Conservation (phyloP, 164 flowering plant genomes). For the Amborella trichopoda region DNA sequence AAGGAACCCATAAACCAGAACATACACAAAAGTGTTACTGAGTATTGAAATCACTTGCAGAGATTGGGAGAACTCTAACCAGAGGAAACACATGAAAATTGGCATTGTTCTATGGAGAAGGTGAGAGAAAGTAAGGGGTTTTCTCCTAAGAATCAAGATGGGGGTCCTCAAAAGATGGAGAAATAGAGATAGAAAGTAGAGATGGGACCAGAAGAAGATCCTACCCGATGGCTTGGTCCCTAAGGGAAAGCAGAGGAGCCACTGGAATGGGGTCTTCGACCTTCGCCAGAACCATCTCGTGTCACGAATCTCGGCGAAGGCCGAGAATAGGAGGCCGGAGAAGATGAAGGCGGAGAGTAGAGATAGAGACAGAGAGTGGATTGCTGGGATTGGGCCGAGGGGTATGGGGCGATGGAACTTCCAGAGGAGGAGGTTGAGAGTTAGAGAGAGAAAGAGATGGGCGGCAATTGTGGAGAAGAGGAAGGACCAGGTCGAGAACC, state of each 20-base stretch:
- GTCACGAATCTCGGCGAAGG: slow-evolving; percentile 73
- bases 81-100: slow-evolving; percentile 46
- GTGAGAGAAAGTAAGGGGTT: slow-evolving; percentile 31
- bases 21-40: slow-evolving; percentile 30
- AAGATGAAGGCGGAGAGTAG: slow-evolving; percentile 44
- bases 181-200: slow-evolving; percentile 62
- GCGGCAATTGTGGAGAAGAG: slow-evolving; percentile 43
- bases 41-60: slow-evolving; percentile 73
- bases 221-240: slow-evolving; percentile 84
- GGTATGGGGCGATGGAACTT: slow-evolving; percentile 22
- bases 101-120: slow-evolving; percentile 48
- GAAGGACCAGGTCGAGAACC: slow-evolving; percentile 82
- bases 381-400: slow-evolving; percentile 58
- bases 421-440: slow-evolving; percentile 27
- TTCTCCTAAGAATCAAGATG: slow-evolving; percentile 35
- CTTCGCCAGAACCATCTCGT: slow-evolving; percentile 78
- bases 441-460: slow-evolving; percentile 32
- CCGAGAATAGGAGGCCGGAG: slow-evolving; percentile 48
- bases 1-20: slow-evolving; percentile 57
- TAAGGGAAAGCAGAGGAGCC: slow-evolving; percentile 83
- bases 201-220: slow-evolving; percentile 89
- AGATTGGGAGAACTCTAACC: slow-evolving; percentile 93
- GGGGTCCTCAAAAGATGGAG: slow-evolving; percentile 45
- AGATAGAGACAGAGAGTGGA: slow-evolving; percentile 52
- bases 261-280: slow-evolving; percentile 54